Conservation (phyloP, 805 yeast genomes). For the Cyberlindnera euphorbiiphila region DNA sequence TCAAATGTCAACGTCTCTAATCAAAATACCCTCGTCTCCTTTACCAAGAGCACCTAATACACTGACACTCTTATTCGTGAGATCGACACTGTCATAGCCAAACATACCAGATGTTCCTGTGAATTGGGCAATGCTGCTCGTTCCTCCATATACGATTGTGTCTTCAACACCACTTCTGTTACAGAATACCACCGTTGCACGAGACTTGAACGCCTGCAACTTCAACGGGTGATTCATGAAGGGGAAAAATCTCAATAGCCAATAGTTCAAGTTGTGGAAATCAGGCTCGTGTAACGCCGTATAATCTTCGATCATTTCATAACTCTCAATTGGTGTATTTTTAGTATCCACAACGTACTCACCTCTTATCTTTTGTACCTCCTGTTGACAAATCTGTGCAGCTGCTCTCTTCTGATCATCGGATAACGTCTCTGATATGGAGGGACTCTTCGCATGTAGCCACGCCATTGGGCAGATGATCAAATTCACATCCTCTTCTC, state of each 20-base stretch:
- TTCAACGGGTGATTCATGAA: slow-evolving; percentile 38
- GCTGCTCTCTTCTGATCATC: slow-evolving; percentile 16
- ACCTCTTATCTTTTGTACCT: slow-evolving; percentile 19
- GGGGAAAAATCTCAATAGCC: slow-evolving; percentile 71
- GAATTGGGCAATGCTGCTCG: slow-evolving; percentile 54
- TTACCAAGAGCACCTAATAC: slow-evolving; percentile 55
- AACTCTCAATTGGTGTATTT: slow-evolving; percentile 6
- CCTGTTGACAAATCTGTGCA: slow-evolving; percentile 10
- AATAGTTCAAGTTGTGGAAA: slow-evolving; percentile 55
- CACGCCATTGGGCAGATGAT: slow-evolving; percentile 85
- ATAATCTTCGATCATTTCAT: slow-evolving; percentile 23
- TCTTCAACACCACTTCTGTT: slow-evolving; percentile 81
- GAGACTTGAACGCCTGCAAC: slow-evolving; percentile 11
- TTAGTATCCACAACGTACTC: slow-evolving; percentile 15
- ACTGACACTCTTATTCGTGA: slow-evolving; percentile 46
- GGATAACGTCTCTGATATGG: slow-evolving; percentile 27
- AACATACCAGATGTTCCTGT: slow-evolving; percentile 32
- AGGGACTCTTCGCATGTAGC: slow-evolving; percentile 53
- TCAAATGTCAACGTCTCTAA: slow-evolving; percentile 50
- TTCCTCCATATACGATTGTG: slow-evolving; percentile 63
- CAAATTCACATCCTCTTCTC: slow-evolving; percentile 44
- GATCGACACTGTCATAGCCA: slow-evolving; percentile 33
- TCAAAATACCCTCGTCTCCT: slow-evolving; percentile 61
- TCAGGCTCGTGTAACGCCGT: slow-evolving; percentile 38
- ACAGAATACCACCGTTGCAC: slow-evolving; percentile 46